Conservation (phyloP, 257 asterid genomes). For the Lantana camara region DNA sequence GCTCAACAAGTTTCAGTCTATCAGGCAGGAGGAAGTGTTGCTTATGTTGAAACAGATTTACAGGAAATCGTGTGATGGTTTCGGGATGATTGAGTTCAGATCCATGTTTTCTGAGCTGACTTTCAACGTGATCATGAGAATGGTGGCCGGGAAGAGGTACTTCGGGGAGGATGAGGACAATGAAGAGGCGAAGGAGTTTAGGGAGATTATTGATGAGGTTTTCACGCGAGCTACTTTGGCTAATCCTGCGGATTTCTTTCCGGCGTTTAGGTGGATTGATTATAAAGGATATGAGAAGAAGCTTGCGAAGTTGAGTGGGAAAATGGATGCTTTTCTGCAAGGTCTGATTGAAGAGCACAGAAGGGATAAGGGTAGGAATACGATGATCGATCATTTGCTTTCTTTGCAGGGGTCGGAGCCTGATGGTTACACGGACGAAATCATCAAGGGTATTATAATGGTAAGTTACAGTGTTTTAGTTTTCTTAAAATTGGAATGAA, state of each 20-base stretch:
- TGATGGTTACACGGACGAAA: conserved; percentile 30
- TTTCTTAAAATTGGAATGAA: no score
- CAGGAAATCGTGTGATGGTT: background rate
- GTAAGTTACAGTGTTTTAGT: conserved; percentile 20
- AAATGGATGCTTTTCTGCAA: conserved; percentile 33
- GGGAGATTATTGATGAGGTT: background rate
- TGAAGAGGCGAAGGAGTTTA: background rate
- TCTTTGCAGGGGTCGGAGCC: conserved; percentile 35
- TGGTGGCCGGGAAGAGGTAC: background rate
- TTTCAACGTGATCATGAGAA: background rate
- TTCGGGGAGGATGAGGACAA: background rate
- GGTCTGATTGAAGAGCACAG: conserved; percentile 32
- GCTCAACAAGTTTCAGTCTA: conserved; percentile 6
- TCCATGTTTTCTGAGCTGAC: background rate
- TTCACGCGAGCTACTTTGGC: background rate
- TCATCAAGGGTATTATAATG: conserved; percentile 32
- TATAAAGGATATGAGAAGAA: conserved; percentile 28
- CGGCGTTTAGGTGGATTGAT: conserved; percentile 40
- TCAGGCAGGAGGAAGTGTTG: conserved; percentile 4
- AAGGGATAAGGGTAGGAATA: background rate
- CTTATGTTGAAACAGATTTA: background rate
- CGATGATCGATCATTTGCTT: conserved; percentile 38
- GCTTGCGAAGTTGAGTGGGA: background rate
- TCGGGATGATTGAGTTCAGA: background rate
- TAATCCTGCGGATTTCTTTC: conserved; percentile 17